These are phyloP conservation scores for Colletotrichum sp. DNA, from an alignment of 2,329 filamentous ascomycete genomes.

Conservation along the genomic window DNA sequence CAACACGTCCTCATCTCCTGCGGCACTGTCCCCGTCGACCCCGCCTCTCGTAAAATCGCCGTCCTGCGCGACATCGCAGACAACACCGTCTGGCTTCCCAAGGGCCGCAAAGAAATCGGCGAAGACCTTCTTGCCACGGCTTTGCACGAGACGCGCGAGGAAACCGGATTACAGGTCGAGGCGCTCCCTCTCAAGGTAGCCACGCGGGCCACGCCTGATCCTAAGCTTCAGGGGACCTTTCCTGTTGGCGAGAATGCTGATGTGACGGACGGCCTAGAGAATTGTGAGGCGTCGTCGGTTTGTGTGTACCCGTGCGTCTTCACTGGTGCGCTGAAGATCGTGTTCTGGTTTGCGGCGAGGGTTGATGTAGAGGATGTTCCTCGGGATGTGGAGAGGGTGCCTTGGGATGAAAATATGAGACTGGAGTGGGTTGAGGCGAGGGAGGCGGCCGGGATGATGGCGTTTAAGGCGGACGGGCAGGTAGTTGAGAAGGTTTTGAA, in stretches of 20 bases:
- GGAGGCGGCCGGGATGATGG: conserved; percentile 23
- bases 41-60: conserved; percentile 30
- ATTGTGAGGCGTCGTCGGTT: conserved; percentile 36
- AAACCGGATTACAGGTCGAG: conserved; percentile 39
- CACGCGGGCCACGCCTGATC: neutral
- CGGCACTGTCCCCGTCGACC: conserved; percentile 51
- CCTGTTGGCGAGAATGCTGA: neutral
- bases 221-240: neutral
- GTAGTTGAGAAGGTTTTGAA: neutral
- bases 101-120: conserved; percentile 53
- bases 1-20: conserved; percentile 26
- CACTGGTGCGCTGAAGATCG: conserved; percentile 38
- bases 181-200: neutral
- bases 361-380: conserved; percentile 29
- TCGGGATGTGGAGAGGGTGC: conserved; percentile 30
- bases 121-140: conserved; percentile 47
- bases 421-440: conserved; percentile 27
- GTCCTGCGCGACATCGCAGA: conserved; percentile 48
- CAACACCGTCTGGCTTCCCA: conserved; percentile 49
- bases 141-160: conserved; percentile 52
- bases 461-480: neutral
- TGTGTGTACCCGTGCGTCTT: conserved; percentile 38
- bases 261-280: neutral
- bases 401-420: neutral
- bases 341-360: conserved; percentile 42